A percentile compares a stretch with the other conserved stretches of the same genome.
phyloP scores from a whole-genome alignment of 2,329 filamentous ascomycete species.

The Penicillium capsulatum region DNA sequence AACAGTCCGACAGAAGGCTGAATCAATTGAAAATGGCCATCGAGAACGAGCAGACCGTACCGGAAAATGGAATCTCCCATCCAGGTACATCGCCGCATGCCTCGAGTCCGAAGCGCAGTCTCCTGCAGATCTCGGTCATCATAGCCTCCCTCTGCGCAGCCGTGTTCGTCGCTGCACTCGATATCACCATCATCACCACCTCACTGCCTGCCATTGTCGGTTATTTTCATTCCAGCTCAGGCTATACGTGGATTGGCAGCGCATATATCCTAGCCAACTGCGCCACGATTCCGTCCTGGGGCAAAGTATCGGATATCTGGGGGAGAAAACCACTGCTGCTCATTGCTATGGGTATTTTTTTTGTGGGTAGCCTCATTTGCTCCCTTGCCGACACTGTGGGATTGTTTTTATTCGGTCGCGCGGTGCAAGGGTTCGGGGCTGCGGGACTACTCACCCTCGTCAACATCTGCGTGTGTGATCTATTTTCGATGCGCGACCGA shows the following conservation, averaged over 20 bases:
- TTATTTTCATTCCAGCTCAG: conserved; percentile 40
- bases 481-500: conserved; percentile 59
- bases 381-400: conserved; percentile 55
- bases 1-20: no score
- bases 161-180: conserved; percentile 57
- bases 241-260: conserved; percentile 49
- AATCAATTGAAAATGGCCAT: no score
- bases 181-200: conserved; percentile 51
- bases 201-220: conserved; percentile 44
- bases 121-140: conserved; percentile 40
- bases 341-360: conserved; percentile 58
- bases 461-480: conserved; percentile 60
- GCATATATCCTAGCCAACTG: conserved; percentile 46
- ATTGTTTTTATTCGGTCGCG: conserved; percentile 60
- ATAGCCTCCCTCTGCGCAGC: conserved; percentile 48
- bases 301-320: conserved; percentile 64
- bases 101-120: no score
- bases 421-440: conserved; percentile 60
- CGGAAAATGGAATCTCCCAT: no score
- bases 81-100: no score
- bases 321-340: conserved; percentile 62
- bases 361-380: conserved; percentile 60
- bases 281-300: conserved; percentile 55
- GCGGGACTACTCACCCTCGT: conserved; percentile 61
- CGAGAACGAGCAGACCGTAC: no score